Base-by-base conservation (phyloP, 306 rosid species). In the Morella rubra region DNA sequence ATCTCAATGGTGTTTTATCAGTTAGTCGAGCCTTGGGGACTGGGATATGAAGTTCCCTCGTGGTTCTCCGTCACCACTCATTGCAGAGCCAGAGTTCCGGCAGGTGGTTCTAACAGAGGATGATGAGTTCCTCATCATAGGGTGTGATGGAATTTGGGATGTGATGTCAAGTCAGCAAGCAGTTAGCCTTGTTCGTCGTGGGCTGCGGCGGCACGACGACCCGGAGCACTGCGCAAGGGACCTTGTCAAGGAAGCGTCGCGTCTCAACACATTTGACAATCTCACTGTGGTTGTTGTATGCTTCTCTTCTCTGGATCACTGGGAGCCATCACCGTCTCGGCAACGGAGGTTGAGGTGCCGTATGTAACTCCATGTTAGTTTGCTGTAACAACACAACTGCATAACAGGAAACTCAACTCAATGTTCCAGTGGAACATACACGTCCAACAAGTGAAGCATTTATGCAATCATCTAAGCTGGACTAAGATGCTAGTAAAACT, bases 101-200 rank as follows among this genome's bases (percentile, higher is more conserved):
- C 92, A 81, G 82, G 58, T 83, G 73, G 84, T 85, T 82, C 88
- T 95, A 19, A 87, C 97, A 11, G 92, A 90, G 69, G 97, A 95
- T 62, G 98, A 95, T 66, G 98, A 95, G 79, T 95, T 95, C 87
- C 94, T 95, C 80, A 95, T 95, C 79, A 92, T 95, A 65, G 99
- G 93, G 15, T 95, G 98, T 14, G 98, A 94, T n/a, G 98, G 98
- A 72, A 86, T 94, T 58, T 94, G 98, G 98, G 98, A 92, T 58
- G 90, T 83, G 46, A 89, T 94, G 95, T 83, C 98, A 18, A 94
- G 98, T 76, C 96, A 94, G 82, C 79, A 95, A 45, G 99, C 99
- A 0, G 96, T 95, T 19, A 86, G 86, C 80, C 88, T 90, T 50
- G 99, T 89, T 15, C 90, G 92, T 5, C 85, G 89, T 62, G 91